Evolutionary conservation across 1,284 basidiomycete genomes (phyloP).

Genomic region (Papiliotrema fonsecae): DNA sequence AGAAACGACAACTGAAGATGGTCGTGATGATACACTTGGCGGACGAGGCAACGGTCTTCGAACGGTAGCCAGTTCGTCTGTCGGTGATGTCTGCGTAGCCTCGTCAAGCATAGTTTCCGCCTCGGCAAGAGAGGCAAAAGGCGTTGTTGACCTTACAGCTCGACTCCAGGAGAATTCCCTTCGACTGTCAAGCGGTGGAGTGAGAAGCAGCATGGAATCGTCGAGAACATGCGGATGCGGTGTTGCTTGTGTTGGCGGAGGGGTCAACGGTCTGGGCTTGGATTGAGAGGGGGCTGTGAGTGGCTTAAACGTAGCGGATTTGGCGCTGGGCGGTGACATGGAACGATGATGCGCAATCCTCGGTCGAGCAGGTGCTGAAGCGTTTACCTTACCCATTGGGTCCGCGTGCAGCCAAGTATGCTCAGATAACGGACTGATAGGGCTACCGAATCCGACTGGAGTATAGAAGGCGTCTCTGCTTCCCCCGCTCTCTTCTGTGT

Average conservation of each 20-base stretch:
- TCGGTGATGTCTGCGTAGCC: not conserved
- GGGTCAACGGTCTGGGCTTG: not conserved
- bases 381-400: not conserved
- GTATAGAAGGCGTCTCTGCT: not conserved
- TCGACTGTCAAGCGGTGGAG: no score
- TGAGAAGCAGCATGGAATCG: no score
- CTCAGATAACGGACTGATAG: not conserved
- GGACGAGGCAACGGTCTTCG: not conserved
- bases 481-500: not conserved
- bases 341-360: not conserved
- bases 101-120: not conserved
- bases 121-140: not conserved
- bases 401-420: no score
- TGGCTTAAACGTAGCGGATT: not conserved
- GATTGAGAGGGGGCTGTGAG: not conserved
- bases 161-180: no score
- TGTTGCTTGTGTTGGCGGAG: not conserved
- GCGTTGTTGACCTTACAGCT: no score
- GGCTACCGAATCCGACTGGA: not conserved
- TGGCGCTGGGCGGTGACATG: not conserved
- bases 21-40: not conserved
- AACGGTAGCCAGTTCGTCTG: not conserved
- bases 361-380: not conserved
- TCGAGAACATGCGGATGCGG: no score
- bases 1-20: not conserved